Evolutionary conservation across 2,329 filamentous ascomycete genomes (phyloP), one percentile per base, ranked within the genome.

Genomic region (Sporothrix curviconia): DNA sequence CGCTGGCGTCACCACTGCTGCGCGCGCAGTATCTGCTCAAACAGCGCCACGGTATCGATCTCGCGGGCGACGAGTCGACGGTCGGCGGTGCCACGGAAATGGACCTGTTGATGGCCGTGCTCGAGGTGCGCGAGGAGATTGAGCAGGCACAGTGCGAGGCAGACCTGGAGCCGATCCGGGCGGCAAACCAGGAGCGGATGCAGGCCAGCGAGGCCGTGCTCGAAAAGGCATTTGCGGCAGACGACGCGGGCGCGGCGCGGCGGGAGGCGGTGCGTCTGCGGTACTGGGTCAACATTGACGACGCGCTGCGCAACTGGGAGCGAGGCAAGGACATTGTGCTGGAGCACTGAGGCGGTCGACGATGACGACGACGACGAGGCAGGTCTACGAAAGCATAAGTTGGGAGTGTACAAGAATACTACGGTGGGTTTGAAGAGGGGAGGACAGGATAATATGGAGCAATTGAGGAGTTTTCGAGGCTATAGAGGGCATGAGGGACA

Each of bases 281-380:
- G 70, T 97, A 96, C 75, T 96, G 92, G 92, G 80, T 87, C 57
- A 96, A 92, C 72, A 86, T 97, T 60, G 80, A 84, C 61, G 87
- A 95, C 71, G 88, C 85, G 47, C 75, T 96, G 66, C 77, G 87
- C 68, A 82, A 85, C 61, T 96, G 92, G 92, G 90, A 96, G 77
- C 83, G 78, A 66, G 92, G 90, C 5, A 86, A 83, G 74, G 74
- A 74, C 7, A 68, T 79, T 55, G 76, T 82, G 44, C 64, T 84
- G 63, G 71, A 80, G 66, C 82, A 85, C 65, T 79, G 61, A 51
- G 56, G 5, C 15, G 39, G n/a, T n/a, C n/a, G n/a, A n/a, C n/a
- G n/a, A n/a, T n/a, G n/a, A n/a, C n/a, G n/a, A n/a, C n/a, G n/a
- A n/a, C n/a, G n/a, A n/a, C n/a, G n/a, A n/a, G n/a, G n/a, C n/a